Conservation (phyloP, 441 rosid genomes). For the Erodium texanum region DNA sequence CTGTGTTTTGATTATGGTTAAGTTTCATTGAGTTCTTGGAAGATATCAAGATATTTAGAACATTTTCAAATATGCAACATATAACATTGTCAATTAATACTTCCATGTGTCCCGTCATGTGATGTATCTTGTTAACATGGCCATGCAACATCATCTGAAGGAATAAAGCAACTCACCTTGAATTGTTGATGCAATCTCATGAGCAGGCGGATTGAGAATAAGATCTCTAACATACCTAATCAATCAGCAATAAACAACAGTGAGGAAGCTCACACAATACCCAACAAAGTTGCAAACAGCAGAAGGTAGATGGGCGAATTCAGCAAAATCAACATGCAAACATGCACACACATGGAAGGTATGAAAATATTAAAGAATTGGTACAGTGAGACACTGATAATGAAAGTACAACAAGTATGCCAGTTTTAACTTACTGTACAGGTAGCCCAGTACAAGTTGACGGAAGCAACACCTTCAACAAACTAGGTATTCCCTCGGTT, state of each 20-base stretch:
- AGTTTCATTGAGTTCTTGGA: too few relatives aligned
- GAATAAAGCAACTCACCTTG: conserved; percentile 46
- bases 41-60: too few relatives aligned
- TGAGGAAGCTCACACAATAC: conserved; percentile 9
- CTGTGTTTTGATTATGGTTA: too few relatives aligned
- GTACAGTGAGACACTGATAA: background rate
- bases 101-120: too few relatives aligned
- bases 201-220: conserved; percentile 89
- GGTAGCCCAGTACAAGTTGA: conserved; percentile 75
- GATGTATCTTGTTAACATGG: too few relatives aligned
- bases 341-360: background rate
- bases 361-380: background rate
- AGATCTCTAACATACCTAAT: conserved; percentile 85
- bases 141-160: background rate
- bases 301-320: background rate
- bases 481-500: conserved; percentile 95
- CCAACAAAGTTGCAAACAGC: background rate
- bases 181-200: conserved; percentile 79
- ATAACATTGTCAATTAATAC: too few relatives aligned
- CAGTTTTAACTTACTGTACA: conserved; percentile 46
- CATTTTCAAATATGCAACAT: too few relatives aligned
- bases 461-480: conserved; percentile 90
- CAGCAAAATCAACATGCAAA: background rate
- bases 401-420: background rate
- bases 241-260: conserved; percentile 16